A percentile compares a stretch with the other conserved stretches of the same genome.
phyloP scores from a whole-genome alignment of 345 rosid species.

The Angophora floribunda region DNA sequence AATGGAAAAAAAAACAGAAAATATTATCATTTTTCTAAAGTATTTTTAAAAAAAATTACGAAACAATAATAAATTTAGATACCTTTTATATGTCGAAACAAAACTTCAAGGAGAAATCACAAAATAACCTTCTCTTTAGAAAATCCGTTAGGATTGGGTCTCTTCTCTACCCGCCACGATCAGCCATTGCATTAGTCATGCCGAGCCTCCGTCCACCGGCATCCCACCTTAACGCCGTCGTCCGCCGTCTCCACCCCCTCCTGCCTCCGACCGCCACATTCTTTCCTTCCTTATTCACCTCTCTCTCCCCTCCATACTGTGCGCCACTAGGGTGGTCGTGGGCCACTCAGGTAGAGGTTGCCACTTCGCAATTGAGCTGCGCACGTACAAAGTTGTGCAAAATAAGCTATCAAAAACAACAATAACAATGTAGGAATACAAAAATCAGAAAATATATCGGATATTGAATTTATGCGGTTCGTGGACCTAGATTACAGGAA shows the following conservation, averaged over 20 bases:
- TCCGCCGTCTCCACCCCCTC: not conserved
- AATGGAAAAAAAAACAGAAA: too few species aligned
- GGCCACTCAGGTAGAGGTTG: not conserved
- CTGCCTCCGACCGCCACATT: not conserved
- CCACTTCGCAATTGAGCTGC: not conserved
- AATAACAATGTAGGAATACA: too few species aligned
- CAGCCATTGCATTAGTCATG: not conserved
- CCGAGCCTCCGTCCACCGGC: not conserved
- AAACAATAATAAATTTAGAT: not conserved
- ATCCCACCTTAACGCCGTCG: not conserved
- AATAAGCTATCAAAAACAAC: not conserved
- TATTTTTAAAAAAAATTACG: too few species aligned
- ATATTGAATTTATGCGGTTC: too few species aligned
- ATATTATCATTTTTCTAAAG: too few species aligned
- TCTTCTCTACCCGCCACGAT: not conserved
- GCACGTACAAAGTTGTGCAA: not conserved
- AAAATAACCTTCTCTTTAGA: not conserved
- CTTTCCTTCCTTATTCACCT: not conserved
- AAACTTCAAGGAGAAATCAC: not conserved
- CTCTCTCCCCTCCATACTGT: not conserved
- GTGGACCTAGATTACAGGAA: too few species aligned
- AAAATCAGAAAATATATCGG: too few species aligned
- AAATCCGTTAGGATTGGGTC: not conserved
- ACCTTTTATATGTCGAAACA: not conserved
- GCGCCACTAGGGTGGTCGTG: rapidly evolving